Percentiles rank a stretch among this genome's conserved stretches.
Evolutionary conservation across 148 eudicot genomes (phyloP).

Genomic region (Simmondsia chinensis): DNA sequence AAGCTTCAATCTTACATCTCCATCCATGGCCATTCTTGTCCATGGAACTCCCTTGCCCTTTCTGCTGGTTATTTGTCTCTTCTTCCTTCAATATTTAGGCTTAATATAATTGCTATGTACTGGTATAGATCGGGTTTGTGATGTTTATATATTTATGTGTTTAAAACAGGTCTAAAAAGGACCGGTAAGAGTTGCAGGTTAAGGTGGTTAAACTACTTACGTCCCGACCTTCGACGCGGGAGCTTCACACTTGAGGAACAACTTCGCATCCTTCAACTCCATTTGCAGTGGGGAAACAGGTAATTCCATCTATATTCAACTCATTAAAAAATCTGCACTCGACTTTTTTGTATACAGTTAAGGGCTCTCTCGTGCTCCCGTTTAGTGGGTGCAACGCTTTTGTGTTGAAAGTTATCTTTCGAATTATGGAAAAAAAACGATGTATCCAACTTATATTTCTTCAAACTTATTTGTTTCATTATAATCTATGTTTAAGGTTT

Average conservation of each 20-base stretch:
- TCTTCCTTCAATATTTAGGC: neutral
- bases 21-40: neutral
- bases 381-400: no score
- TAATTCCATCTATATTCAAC: no score
- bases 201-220: conserved; percentile 21
- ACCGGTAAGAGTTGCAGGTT: conserved; percentile 22
- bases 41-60: conserved; percentile 6
- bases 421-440: no score
- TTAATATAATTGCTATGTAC: no score
- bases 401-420: no score
- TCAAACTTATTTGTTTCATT: no score
- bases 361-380: no score
- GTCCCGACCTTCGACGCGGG: conserved; percentile 16
- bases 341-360: no score
- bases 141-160: neutral
- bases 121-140: no score
- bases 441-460: no score
- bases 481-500: no score
- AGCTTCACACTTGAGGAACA: conserved; percentile 14
- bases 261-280: conserved; percentile 15
- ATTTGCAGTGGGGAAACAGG: conserved; percentile 14
- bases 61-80: conserved; percentile 1
- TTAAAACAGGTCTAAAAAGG: conserved; percentile 8
- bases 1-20: conserved; percentile 1
- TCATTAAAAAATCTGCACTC: no score